These are phyloP conservation scores for Triticum timopheevii DNA, from an alignment of 176 grass and related monocot species.

Conservation along the genomic window DNA sequence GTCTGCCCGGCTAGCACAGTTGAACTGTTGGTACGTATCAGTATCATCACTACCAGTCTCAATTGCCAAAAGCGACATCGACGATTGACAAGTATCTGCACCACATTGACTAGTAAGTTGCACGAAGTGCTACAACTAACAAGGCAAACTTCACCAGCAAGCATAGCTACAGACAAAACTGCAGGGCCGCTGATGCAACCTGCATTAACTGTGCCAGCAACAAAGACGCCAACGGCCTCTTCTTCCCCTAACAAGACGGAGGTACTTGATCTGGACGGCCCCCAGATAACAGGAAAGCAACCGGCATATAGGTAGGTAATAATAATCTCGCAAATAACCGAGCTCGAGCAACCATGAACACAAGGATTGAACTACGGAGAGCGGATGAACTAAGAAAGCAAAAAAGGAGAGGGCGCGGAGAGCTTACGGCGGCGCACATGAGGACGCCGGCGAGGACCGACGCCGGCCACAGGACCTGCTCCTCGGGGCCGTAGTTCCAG, in stretches of 20 bases:
- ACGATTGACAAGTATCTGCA: slow-evolving; percentile 2
- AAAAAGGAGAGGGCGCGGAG: neutral
- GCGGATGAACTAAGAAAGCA: neutral
- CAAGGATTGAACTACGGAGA: neutral
- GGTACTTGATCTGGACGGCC: neutral
- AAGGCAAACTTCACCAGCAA: neutral
- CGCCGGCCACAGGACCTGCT: slow-evolving; percentile 54
- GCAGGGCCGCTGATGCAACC: neutral
- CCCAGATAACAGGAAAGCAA: neutral
- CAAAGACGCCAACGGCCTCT: neutral
- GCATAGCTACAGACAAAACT: neutral
- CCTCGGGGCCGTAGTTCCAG: slow-evolving; percentile 15
- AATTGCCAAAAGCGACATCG: neutral
- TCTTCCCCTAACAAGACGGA: neutral
- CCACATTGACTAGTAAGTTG: slow-evolving; percentile 5
- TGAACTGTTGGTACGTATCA: neutral
- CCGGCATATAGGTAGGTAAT: neutral
- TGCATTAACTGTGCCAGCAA: slow-evolving; percentile 17
- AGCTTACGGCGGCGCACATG: slow-evolving; percentile 44
- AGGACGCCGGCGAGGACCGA: slow-evolving; percentile 40
- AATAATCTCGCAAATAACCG: neutral
- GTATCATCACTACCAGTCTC: neutral
- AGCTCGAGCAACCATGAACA: neutral
- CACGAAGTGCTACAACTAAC: neutral
- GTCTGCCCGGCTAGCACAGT: neutral